Conservation (phyloP, 306 rosid species). For the Acacia crassicarpa region DNA sequence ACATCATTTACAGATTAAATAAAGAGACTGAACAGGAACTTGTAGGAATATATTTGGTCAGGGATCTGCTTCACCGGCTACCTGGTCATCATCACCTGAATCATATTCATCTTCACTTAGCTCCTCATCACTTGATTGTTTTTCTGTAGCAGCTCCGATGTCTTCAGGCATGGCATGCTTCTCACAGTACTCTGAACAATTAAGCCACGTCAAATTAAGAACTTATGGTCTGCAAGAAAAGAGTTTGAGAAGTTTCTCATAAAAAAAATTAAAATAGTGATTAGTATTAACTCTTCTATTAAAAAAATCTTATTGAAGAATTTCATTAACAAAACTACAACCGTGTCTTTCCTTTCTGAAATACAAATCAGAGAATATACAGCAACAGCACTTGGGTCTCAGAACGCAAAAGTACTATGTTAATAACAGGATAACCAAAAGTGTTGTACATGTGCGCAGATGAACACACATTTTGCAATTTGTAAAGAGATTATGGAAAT, state of each 20-base stretch:
- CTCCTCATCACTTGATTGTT: slow-evolving; percentile 60
- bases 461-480: not conserved
- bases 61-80: slow-evolving; percentile 59
- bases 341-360: not conserved
- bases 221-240: not conserved
- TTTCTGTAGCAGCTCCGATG: slow-evolving; percentile 51
- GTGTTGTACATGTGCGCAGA: not conserved
- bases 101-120: slow-evolving; percentile 54
- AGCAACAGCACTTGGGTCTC: not conserved
- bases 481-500: not conserved
- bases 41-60: slow-evolving; percentile 26
- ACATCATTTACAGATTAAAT: slow-evolving; percentile 46
- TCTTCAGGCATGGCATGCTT: slow-evolving; percentile 57
- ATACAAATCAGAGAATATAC: slow-evolving; percentile 9
- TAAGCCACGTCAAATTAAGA: not conserved
- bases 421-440: not conserved
- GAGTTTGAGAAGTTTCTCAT: not conserved
- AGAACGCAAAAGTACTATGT: not conserved
- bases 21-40: slow-evolving; percentile 15
- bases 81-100: slow-evolving; percentile 60
- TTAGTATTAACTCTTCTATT: not conserved
- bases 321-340: not conserved
- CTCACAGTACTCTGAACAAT: slow-evolving; percentile 52
- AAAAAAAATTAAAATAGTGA: not conserved
- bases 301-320: not conserved